Evolutionary conservation across 441 rosid genomes (phyloP).

Genomic region (Daphne laureola): DNA sequence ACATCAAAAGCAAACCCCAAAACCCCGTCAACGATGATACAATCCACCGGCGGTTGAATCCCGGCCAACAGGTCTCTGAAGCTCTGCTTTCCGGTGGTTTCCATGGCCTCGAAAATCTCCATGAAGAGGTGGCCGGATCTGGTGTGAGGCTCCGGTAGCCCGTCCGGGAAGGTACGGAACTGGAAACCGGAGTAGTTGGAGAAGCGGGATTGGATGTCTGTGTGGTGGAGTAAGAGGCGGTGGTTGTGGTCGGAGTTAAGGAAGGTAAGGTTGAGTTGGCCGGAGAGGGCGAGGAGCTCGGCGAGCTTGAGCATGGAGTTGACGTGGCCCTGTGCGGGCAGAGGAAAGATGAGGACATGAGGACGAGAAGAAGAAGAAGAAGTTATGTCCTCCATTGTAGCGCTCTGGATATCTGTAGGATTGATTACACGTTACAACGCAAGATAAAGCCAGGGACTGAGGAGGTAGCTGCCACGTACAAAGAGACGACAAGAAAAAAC

Average conservation of each 20-base stretch:
- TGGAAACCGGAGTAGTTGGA: slow-evolving; percentile 10
- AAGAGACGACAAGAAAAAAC: too few relatives aligned
- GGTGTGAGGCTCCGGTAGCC: slow-evolving; percentile 18
- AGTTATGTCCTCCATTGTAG: too few relatives aligned
- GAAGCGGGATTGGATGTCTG: slow-evolving; percentile 16
- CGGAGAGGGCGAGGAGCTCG: slow-evolving; percentile 26
- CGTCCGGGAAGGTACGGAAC: slow-evolving; percentile 21
- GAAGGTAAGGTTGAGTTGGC: slow-evolving; percentile 26
- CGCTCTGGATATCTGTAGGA: too few relatives aligned
- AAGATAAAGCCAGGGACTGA: too few relatives aligned
- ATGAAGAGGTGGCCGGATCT: background rate
- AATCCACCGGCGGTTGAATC: slow-evolving; percentile 13
- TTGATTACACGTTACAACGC: too few relatives aligned
- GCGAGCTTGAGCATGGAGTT: slow-evolving; percentile 45
- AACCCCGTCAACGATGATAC: slow-evolving; percentile 29
- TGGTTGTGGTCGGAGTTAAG: slow-evolving; percentile 27
- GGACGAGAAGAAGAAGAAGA: too few relatives aligned
- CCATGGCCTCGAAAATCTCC: slow-evolving; percentile 8
- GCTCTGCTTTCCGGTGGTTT: background rate
- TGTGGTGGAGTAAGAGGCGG: slow-evolving; percentile 13
- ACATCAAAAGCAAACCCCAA: slow-evolving; percentile 22
- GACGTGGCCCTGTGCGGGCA: slow-evolving; percentile 38
- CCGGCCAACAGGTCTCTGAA: slow-evolving; percentile 21
- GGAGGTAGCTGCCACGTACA: too few relatives aligned
- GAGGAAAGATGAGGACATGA: slow-evolving; percentile 36